Base-by-base conservation (phyloP, 192 early-diverging fungal species). In the Pilobolus umbonatus region DNA sequence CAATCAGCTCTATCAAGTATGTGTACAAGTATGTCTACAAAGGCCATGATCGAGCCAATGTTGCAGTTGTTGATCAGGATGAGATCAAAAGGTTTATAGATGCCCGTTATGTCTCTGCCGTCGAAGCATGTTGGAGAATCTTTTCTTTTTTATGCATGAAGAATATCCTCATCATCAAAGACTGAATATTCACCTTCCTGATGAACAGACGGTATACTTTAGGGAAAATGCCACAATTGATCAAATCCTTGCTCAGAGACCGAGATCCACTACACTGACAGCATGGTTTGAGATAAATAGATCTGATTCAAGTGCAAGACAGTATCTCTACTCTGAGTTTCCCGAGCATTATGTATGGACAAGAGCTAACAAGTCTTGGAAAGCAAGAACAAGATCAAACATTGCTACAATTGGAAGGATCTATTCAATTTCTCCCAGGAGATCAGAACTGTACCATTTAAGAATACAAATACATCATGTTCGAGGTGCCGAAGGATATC, bases 121-220 rank as follows among this genome's bases (percentile, higher is more conserved):
- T 26, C 22, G 65, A 73, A 57, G 51, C 53, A 26, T 52, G 53
- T 11, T 74, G 60, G 50, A 53, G 64, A 42, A 63, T 74, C 5
- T 66, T 65, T 26, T 17, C 17, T 21, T 74, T 69, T 30, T 11
- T 15, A 35, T 69, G 28, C 67, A 74, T 29, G 17, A 43, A 49
- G 64, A 59, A 28, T 63, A 40, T n/a, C 67, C 67, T 12, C 24
- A n/a, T 3, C 36, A 68, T 12, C 15, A 42, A 35, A 49, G 64
- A 8, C 40, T 74, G 24, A 43, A 46, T 7, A 58, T 73, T 5
- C 62, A 73, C 38, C 29, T 62, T 0, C 35, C 45, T 15, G 43
- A 58, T 28, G 12, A 45, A 24, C 63, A 74, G 7, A 10, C 5
- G 15, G 31, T 52, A 3, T 52, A 15, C 21, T 52, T 34, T 34